Evolutionary conservation across 2,329 filamentous ascomycete genomes (phyloP), one percentile per base, ranked within the genome.

Genomic region (Colletotrichum camelliae): DNA sequence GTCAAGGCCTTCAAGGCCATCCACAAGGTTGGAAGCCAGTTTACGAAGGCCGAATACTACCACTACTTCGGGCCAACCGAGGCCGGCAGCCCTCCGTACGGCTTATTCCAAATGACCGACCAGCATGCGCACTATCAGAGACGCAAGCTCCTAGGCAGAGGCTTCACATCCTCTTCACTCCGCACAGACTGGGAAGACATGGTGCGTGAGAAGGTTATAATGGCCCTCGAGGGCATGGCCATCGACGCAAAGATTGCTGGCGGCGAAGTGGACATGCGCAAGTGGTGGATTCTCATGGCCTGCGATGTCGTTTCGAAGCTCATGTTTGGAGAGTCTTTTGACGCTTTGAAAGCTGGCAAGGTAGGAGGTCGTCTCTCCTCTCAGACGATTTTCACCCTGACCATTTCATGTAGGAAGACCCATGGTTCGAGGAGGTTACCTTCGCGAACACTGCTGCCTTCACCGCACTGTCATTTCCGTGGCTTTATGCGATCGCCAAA

Each of bases 281-380:
- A 90, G 74, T 91, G 89, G 89, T 89, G 85, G 82, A 80, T 86
- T 10, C 90, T 89, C 73, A 86, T 91, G 84, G 81, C 89, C 0
- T 89, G 89, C 0, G 90, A 92, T 78, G 81, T 90, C 1, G 89
- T 91, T 62, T 88, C 86, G 0, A 85, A 90, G 65, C 79, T 92
- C 16, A 87, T 83, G 4, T 92, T 92, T 80, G 90, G 90, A 0
- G 85, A 91, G 27, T 88, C 88, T 2, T 91, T 91, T 74, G 80
- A 81, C 1, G 88, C 88, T 83, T 80, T 92, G 13, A 89, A 91
- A 70, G 80, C 80, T 6, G 88, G 88, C 16, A 80, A 87, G 82
- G 89, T 89, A 78, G 74, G 81, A 70, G 9, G 7, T 13, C 12
- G n/a, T 13, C 33, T 18, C 18, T 33, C 18, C n/a, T 31, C 35